phyloP scores from a whole-genome alignment of 2,329 filamentous ascomycete genomes.

The Cordyceps sp. region DNA sequence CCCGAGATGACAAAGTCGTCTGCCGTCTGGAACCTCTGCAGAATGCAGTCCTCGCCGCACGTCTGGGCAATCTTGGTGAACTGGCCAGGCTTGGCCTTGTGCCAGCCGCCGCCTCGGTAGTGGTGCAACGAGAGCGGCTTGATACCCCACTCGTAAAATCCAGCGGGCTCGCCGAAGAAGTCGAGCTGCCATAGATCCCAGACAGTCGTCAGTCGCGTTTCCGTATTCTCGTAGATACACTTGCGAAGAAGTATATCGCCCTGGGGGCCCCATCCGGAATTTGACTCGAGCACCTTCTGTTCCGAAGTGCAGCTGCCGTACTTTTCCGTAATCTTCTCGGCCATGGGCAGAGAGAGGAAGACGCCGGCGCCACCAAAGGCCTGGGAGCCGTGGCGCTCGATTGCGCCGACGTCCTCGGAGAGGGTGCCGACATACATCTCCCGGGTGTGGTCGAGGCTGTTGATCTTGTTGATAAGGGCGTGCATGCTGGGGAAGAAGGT shows the following conservation, averaged over 20 bases:
- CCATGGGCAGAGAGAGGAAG: slow-evolving; percentile 38
- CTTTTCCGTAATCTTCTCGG: slow-evolving; percentile 25
- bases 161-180: slow-evolving; percentile 40
- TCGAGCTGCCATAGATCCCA: slow-evolving; percentile 45
- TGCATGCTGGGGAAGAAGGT: slow-evolving; percentile 48
- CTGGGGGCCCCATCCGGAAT: slow-evolving; percentile 41
- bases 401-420: slow-evolving; percentile 43
- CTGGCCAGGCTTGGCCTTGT: slow-evolving; percentile 34
- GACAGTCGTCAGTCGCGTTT: slow-evolving; percentile 37
- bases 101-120: slow-evolving; percentile 43
- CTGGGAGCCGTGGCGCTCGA: slow-evolving; percentile 43
- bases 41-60: slow-evolving; percentile 42
- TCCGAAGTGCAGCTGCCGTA: slow-evolving; percentile 28
- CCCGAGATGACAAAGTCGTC: slow-evolving; percentile 40
- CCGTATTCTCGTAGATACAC: slow-evolving; percentile 47
- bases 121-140: slow-evolving; percentile 46
- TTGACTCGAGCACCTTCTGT: slow-evolving; percentile 34
- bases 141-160: slow-evolving; percentile 47
- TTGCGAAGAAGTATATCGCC: slow-evolving; percentile 46
- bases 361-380: slow-evolving; percentile 48
- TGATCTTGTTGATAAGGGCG: slow-evolving; percentile 31
- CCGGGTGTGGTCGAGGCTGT: slow-evolving; percentile 31
- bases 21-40: slow-evolving; percentile 38
- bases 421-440: slow-evolving; percentile 44
- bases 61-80: slow-evolving; percentile 39